These are phyloP conservation scores for Xylaria sp. DNA, from an alignment of 495 filamentous ascomycete genomes.

Conservation along the genomic window DNA sequence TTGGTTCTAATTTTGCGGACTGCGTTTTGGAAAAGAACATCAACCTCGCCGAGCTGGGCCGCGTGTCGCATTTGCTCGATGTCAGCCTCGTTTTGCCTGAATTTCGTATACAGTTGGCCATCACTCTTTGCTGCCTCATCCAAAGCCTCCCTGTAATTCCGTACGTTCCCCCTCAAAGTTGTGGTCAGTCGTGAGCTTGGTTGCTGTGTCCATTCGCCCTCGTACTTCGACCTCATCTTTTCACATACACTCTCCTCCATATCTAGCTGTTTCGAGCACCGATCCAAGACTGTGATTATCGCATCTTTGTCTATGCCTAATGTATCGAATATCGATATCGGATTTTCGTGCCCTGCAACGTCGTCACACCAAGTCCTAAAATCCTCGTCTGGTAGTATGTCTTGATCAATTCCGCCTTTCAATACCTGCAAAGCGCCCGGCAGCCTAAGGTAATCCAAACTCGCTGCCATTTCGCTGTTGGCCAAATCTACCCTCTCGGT, in stretches of 20 bases:
- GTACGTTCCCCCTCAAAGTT: constrained; percentile 84
- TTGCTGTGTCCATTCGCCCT: constrained; percentile 94
- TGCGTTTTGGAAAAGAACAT: constrained; percentile 86
- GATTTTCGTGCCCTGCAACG: constrained; percentile 80
- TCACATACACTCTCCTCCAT: constrained; percentile 98
- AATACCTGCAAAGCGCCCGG: constrained; percentile 88
- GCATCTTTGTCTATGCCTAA: constrained; percentile 78
- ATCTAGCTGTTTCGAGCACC: constrained; percentile 84
- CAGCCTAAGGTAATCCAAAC: constrained; percentile 90
- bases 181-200: constrained; percentile 88
- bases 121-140: constrained; percentile 91
- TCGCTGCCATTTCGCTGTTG: constrained; percentile 94
- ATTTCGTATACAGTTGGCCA: constrained; percentile 79
- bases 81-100: constrained; percentile 82
- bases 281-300: constrained; percentile 73
- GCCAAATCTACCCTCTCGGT: constrained; percentile 90
- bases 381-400: constrained; percentile 85
- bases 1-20: constrained; percentile 68
- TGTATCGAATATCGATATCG: constrained; percentile 73
- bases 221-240: constrained; percentile 99
- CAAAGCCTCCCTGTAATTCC: constrained; percentile 83
- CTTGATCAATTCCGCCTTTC: constrained; percentile 92
- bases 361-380: constrained; percentile 94
- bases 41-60: constrained; percentile 85
- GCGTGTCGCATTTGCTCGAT: constrained; percentile 96